These are phyloP conservation scores for Sisymbrium altissimum DNA, from an alignment of 345 rosid genomes.

Conservation along the genomic window DNA sequence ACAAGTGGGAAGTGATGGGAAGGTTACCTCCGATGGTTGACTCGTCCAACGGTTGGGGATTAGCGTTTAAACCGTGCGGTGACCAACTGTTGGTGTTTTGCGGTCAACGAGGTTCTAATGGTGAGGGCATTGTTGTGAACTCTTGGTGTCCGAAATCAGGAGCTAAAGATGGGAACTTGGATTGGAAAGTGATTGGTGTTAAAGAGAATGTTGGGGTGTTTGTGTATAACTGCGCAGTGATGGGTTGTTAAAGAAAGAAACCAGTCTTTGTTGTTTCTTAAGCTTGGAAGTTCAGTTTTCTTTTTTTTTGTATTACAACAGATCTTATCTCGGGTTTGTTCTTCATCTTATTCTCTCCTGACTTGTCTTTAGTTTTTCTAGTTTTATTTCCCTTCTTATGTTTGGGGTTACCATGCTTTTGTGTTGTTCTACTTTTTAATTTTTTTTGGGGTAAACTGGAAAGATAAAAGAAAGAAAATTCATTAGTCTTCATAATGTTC, in stretches of 20 bases:
- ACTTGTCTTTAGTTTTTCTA: not conserved
- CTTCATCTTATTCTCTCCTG: not conserved
- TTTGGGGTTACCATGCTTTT: not conserved
- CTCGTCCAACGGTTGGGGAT: slow-evolving; percentile 79
- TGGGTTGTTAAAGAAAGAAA: slow-evolving; percentile 52
- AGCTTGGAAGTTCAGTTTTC: not conserved
- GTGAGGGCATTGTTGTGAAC: slow-evolving; percentile 66
- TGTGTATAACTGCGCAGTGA: slow-evolving; percentile 81
- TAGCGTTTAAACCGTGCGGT: slow-evolving; percentile 86
- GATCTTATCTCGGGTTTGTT: slow-evolving; percentile 1
- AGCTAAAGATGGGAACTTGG: slow-evolving; percentile 52
- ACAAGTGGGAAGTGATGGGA: slow-evolving; percentile 69
- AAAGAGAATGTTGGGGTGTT: slow-evolving; percentile 76
- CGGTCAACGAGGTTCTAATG: slow-evolving; percentile 65
- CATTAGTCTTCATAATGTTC: not conserved
- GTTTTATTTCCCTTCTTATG: not conserved
- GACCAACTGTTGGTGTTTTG: slow-evolving; percentile 60
- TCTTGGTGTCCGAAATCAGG: slow-evolving; percentile 74
- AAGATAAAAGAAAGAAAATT: not conserved
- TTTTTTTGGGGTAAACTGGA: not conserved
- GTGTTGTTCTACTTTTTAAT: not conserved
- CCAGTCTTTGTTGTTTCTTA: slow-evolving; percentile 17
- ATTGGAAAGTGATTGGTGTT: slow-evolving; percentile 76
- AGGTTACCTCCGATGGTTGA: slow-evolving; percentile 78
- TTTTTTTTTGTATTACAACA: not conserved